A percentile compares a stretch with the other conserved stretches of the same genome.
phyloP scores from a whole-genome alignment of 257 asterid genomes.

The Echites panduratus region DNA sequence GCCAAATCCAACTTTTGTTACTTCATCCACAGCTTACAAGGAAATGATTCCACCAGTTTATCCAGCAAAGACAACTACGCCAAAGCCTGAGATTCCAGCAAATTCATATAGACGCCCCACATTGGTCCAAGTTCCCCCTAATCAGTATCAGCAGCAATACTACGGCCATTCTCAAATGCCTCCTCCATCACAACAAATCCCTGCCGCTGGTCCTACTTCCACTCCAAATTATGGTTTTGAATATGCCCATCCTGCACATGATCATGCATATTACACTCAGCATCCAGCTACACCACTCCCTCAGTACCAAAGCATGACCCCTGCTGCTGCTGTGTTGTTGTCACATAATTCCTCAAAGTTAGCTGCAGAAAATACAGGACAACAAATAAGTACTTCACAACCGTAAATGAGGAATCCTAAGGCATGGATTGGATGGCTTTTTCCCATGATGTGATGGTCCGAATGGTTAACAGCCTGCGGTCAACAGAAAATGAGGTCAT shows the following conservation, averaged over 20 bases:
- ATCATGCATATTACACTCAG: conserved; percentile 47
- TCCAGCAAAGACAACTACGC: conserved; percentile 19
- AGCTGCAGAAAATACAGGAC: conserved; percentile 30
- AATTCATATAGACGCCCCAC: conserved; percentile 31
- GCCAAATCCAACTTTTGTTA: conserved; percentile 22
- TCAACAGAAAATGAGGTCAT: conserved; percentile 2
- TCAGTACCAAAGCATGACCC: conserved; percentile 62
- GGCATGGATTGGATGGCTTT: conserved; percentile 3
- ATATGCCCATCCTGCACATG: conserved; percentile 42
- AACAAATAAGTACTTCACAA: conserved; percentile 28
- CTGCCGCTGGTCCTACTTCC: conserved; percentile 18
- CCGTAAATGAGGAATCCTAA: conserved; percentile 1
- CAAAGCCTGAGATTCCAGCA: conserved; percentile 32
- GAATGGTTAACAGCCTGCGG: not conserved
- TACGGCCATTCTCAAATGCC: conserved; percentile 40
- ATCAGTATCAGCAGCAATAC: conserved; percentile 52
- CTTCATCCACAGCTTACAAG: conserved; percentile 23
- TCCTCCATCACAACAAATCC: conserved; percentile 26
- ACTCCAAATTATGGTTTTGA: conserved; percentile 40
- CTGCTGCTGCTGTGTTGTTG: conserved; percentile 43
- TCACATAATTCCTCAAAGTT: conserved; percentile 41
- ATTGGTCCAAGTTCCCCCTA: conserved; percentile 41
- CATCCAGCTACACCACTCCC: conserved; percentile 35
- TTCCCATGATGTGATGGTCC: not conserved
- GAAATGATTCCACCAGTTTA: conserved; percentile 29